Evolutionary conservation across 805 yeast species (phyloP).

Genomic region (Candida silvatica): DNA sequence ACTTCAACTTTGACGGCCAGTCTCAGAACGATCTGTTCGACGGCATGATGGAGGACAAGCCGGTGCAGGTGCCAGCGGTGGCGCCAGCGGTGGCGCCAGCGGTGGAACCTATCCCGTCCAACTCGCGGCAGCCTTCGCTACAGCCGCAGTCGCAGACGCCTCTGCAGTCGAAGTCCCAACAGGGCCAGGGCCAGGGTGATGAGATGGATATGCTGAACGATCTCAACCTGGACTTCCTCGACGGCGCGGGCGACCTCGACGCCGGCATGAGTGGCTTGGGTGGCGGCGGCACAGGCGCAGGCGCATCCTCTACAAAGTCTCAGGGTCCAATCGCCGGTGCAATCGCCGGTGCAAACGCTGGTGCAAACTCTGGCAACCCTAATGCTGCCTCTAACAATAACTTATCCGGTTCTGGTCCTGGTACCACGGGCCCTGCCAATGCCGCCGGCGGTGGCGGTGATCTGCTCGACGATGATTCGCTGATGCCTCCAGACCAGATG

Average conservation of each 20-base stretch:
- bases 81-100: neutral
- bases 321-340: too few species aligned
- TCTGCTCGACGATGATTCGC: conserved; percentile 8
- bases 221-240: conserved; percentile 19
- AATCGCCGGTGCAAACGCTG: too few species aligned
- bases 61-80: too few species aligned
- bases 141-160: neutral
- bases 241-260: conserved; percentile 7
- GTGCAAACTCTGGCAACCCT: too few species aligned
- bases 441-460: too few species aligned
- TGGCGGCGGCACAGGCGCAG: conserved; percentile 1
- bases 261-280: conserved; percentile 1
- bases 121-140: neutral
- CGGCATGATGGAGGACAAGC: too few species aligned
- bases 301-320: too few species aligned
- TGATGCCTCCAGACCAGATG: conserved; percentile 24
- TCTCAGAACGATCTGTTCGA: conserved; percentile 2
- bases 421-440: too few species aligned
- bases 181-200: neutral
- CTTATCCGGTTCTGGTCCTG: conserved; percentile 1
- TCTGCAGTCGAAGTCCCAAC: neutral
- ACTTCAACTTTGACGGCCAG: conserved; percentile 15
- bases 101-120: neutral
- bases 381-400: neutral
- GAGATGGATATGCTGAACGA: conserved; percentile 7